Evolutionary conservation across 2,329 filamentous ascomycete species (phyloP), one percentile per base, ranked within the genome.

Genomic region (Tolypocladium ophioglossoides): DNA sequence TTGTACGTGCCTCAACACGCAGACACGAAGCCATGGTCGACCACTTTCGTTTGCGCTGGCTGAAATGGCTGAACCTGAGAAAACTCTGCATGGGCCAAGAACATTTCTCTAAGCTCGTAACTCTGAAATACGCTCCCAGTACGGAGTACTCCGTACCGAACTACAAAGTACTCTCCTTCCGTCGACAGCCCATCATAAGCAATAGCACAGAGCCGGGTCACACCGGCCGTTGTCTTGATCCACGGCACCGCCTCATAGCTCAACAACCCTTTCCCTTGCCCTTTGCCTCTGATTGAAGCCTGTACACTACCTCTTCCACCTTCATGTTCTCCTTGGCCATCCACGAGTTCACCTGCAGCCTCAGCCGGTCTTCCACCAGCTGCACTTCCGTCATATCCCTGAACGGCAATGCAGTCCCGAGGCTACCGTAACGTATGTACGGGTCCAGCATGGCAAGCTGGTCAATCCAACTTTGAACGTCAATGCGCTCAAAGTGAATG

Each of bases 291-390:
- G 62, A 58, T 40, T 51, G 58, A 38, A 66, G 50, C 37, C 51
- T 61, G 54, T 65, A 66, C 54, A 65, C 61, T 24, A 68, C 59
- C 37, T 59, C 54, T n/a, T 48, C 27, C 30, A 55, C 35, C 0
- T 37, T 52, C 44, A 52, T 53, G 2, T 52, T 51, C 32, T 35
- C 54, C 27, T 46, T 50, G 37, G 51, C 51, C 49, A 62, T 46
- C 66, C 66, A 67, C n/a, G 44, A 48, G 24, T 58, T 53, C 37
- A 65, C 59, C 32, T 50, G 50, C 37, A 54, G 37, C 52, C 53
- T 60, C 38, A 68, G 51, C 18, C 56, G 56, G n/a, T 34, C 51
- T 47, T 65, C 58, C 11, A 66, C 55, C 35, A 52, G 48, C 34
- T 55, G 55, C 37, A 58, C 63, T 49, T 68, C 64, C 6, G 56